A percentile compares a stretch with the other conserved stretches of the same genome.
phyloP scores from a whole-genome alignment of 176 grass and related monocot species.

The Triticum dicoccoides region DNA sequence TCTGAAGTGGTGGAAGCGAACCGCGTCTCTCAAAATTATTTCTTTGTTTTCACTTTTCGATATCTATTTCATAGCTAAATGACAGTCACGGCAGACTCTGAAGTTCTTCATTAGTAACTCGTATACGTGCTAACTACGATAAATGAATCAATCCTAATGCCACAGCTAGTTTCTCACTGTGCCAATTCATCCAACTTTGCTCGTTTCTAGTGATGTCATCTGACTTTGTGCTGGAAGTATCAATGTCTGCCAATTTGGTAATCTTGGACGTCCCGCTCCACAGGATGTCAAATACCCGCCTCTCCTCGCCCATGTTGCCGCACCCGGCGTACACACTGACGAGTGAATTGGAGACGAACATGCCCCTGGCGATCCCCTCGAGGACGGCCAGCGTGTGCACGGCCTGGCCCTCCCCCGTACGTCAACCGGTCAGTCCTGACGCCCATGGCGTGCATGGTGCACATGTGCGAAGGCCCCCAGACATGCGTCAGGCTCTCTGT shows the following conservation, averaged over 20 bases:
- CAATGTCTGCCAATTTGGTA: constrained; percentile 7
- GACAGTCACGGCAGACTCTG: constrained; percentile 57
- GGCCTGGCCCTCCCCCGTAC: constrained; percentile 38
- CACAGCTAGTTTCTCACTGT: constrained; percentile 59
- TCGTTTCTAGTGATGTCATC: constrained; percentile 12
- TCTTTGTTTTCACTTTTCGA: constrained; percentile 47
- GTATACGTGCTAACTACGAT: constrained; percentile 36
- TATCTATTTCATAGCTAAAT: constrained; percentile 51
- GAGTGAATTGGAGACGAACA: constrained; percentile 57
- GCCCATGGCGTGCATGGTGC: background rate
- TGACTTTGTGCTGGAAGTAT: background rate
- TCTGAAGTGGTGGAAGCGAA: constrained; percentile 44
- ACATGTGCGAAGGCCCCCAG: constrained; percentile 33
- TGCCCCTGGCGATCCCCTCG: constrained; percentile 14
- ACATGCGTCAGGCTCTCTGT: background rate
- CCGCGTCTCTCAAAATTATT: constrained; percentile 42
- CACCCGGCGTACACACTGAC: constrained; percentile 62
- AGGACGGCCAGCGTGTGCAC: constrained; percentile 47
- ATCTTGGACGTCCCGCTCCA: constrained; percentile 43
- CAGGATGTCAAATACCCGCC: constrained; percentile 33
- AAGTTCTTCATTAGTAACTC: constrained; percentile 65
- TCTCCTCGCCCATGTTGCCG: constrained; percentile 39
- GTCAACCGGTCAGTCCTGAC: constrained; percentile 49
- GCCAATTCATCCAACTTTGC: constrained; percentile 42
- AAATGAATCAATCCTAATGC: constrained; percentile 62